phyloP scores from a whole-genome alignment of 176 grass and related monocot genomes.

The Alloteropsis semialata region DNA sequence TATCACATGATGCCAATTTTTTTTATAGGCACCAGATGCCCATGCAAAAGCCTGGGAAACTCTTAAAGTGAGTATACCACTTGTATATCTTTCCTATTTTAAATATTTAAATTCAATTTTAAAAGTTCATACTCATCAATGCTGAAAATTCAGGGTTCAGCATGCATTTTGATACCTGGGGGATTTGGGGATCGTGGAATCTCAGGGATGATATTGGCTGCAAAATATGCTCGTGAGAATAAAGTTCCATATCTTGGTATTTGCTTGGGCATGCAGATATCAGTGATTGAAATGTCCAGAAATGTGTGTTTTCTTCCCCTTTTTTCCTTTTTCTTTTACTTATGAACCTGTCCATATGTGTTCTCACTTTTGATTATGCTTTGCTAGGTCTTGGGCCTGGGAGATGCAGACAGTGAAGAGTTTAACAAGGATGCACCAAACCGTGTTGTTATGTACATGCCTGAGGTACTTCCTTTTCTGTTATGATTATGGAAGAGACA shows the following conservation, averaged over 20 bases:
- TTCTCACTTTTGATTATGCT: conserved; percentile 23
- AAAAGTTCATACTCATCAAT: not conserved
- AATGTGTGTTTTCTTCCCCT: conserved; percentile 49
- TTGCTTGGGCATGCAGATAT: conserved; percentile 99
- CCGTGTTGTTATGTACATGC: conserved; percentile 89
- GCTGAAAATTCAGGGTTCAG: conserved; percentile 55
- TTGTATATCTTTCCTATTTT: conserved; percentile 1
- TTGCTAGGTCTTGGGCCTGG: conserved; percentile 63
- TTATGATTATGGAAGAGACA: conserved; percentile 12
- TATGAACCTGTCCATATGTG: conserved; percentile 7
- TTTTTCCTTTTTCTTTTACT: not conserved
- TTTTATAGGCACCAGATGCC: conserved; percentile 64
- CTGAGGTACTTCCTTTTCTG: conserved; percentile 61
- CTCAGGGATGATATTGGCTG: conserved; percentile 89
- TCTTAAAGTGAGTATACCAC: conserved; percentile 56
- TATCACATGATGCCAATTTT: conserved; percentile 1
- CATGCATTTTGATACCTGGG: conserved; percentile 91
- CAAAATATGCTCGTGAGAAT: conserved; percentile 97
- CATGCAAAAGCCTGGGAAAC: conserved; percentile 84
- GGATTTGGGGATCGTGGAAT: conserved; percentile 97
- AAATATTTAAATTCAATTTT: not conserved
- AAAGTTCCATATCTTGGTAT: conserved; percentile 98
- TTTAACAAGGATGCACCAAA: conserved; percentile 58
- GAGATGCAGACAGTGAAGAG: conserved; percentile 89
- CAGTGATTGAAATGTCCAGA: conserved; percentile 94